Percentiles rank a stretch among this genome's conserved stretches.
Conservation (phyloP, 2,329 filamentous ascomycete species). For the Drechslerella coelobrocha region DNA sequence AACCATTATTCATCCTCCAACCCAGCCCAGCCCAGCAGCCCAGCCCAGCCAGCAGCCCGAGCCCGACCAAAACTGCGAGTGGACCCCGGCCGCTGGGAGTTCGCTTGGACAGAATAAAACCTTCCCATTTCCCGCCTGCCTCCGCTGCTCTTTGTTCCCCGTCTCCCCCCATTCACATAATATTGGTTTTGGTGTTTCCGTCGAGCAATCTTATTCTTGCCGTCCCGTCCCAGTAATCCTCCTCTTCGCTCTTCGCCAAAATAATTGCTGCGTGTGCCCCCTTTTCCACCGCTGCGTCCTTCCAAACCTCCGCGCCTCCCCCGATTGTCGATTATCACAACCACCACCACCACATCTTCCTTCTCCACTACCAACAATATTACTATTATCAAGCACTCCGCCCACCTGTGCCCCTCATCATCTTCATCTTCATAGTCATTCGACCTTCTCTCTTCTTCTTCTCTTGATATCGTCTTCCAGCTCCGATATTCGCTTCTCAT, state of each 20-base stretch:
- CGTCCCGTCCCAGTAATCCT: conserved; percentile 13
- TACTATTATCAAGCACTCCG: conserved; percentile 34
- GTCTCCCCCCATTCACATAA: conserved; percentile 9
- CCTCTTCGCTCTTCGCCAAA: no score
- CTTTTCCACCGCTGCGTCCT: conserved; percentile 3
- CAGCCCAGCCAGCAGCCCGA: conserved; percentile 4
- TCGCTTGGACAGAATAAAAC: conserved; percentile 46
- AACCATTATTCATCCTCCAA: conserved; percentile 16
- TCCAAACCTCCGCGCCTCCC: conserved; percentile 38
- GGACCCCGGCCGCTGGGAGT: conserved; percentile 16
- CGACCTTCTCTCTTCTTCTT: conserved; percentile 52
- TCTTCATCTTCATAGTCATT: conserved; percentile 48
- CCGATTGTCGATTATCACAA: conserved; percentile 15
- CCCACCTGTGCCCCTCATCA: conserved; percentile 8
- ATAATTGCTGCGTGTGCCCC: neutral
- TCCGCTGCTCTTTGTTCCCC: conserved; percentile 21
- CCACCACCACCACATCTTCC: conserved; percentile 47
- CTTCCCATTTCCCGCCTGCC: conserved; percentile 30
- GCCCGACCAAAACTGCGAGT: conserved; percentile 8
- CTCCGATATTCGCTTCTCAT: conserved; percentile 51
- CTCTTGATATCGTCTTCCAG: conserved; percentile 51
- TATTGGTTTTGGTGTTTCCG: neutral
- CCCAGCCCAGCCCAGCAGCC: conserved; percentile 4
- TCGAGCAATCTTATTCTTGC: conserved; percentile 1
- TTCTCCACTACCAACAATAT: conserved; percentile 33